phyloP scores from a whole-genome alignment of 495 filamentous ascomycete genomes.

The Talaromyces liani region DNA sequence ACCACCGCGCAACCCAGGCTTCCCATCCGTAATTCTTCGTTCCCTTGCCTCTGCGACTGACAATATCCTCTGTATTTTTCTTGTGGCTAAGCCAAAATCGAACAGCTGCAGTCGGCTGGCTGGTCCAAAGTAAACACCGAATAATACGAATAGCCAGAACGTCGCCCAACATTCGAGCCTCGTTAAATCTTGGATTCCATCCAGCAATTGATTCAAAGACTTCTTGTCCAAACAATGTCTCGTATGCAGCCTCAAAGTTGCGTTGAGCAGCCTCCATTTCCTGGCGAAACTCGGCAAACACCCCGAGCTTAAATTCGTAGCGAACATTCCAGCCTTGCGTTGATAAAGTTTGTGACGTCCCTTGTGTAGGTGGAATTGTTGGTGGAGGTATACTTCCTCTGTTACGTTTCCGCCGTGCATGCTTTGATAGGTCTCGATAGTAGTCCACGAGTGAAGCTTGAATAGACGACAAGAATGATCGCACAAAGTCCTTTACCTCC shows the following conservation, averaged over 20 bases:
- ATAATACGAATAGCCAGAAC: slow-evolving; percentile 68
- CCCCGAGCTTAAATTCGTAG: slow-evolving; percentile 85
- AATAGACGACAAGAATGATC: slow-evolving; percentile 50
- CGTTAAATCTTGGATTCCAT: slow-evolving; percentile 81
- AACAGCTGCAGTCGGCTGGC: slow-evolving; percentile 65
- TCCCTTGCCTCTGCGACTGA: slow-evolving; percentile 77
- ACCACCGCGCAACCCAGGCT: slow-evolving; percentile 82
- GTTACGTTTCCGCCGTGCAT: slow-evolving; percentile 74
- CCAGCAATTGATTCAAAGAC: slow-evolving; percentile 80
- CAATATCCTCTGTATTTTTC: slow-evolving; percentile 58
- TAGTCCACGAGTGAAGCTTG: slow-evolving; percentile 67
- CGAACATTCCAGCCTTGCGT: slow-evolving; percentile 81
- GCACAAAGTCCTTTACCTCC: slow-evolving; percentile 57
- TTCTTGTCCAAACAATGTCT: slow-evolving; percentile 68
- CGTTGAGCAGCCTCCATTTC: slow-evolving; percentile 80
- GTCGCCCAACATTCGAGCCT: slow-evolving; percentile 75
- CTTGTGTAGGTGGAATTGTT: slow-evolving; percentile 73
- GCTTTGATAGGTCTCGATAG: slow-evolving; percentile 85
- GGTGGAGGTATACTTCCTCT: slow-evolving; percentile 68
- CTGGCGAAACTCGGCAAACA: slow-evolving; percentile 83
- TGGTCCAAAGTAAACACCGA: slow-evolving; percentile 68
- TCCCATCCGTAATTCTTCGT: slow-evolving; percentile 79
- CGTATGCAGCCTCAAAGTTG: slow-evolving; percentile 79
- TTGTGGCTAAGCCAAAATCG: slow-evolving; percentile 71
- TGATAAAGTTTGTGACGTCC: slow-evolving; percentile 77